A percentile compares a stretch with the other conserved stretches of the same genome.
Evolutionary conservation across 2,329 filamentous ascomycete genomes (phyloP).

Genomic region (Aspergillus pseudotamarii): DNA sequence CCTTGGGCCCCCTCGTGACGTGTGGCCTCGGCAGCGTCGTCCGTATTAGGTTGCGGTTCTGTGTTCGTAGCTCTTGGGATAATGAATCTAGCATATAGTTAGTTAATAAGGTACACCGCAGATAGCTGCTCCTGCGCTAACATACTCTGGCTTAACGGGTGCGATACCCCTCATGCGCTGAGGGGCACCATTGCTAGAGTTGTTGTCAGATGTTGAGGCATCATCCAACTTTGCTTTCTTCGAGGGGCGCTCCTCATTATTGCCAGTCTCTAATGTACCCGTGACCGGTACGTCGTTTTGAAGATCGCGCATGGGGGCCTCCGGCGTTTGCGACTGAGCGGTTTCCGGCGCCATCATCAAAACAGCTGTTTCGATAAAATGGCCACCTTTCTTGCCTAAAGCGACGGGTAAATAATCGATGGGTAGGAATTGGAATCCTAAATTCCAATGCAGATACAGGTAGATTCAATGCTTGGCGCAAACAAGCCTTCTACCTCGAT

Average conservation of each 20-base stretch:
- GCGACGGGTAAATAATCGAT: not conserved
- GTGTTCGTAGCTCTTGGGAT: slow-evolving; percentile 26
- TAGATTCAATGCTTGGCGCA: not conserved
- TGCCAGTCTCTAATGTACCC: slow-evolving; percentile 30
- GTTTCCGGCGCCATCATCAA: slow-evolving; percentile 18
- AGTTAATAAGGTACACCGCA: not conserved
- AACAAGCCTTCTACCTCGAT: not conserved
- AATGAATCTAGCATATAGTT: slow-evolving; percentile 32
- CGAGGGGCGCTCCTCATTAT: slow-evolving; percentile 49
- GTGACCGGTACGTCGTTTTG: slow-evolving; percentile 25
- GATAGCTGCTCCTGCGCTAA: slow-evolving; percentile 13
- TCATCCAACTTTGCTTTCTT: slow-evolving; percentile 63
- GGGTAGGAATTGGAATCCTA: not conserved
- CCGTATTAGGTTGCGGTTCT: slow-evolving; percentile 42
- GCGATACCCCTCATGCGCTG: slow-evolving; percentile 61
- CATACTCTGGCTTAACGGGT: slow-evolving; percentile 73
- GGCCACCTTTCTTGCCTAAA: not conserved
- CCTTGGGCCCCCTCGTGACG: slow-evolving; percentile 45
- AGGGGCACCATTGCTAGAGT: slow-evolving; percentile 27
- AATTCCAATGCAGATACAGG: not conserved
- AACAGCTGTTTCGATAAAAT: not conserved
- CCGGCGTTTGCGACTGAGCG: slow-evolving; percentile 9
- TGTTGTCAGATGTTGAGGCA: slow-evolving; percentile 24
- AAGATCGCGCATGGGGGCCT: slow-evolving; percentile 23
- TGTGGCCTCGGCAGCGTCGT: slow-evolving; percentile 64